A percentile compares a stretch with the other conserved stretches of the same genome.
phyloP scores from a whole-genome alignment of 805 yeast species.

The Tetrapisispora iriomotensis region DNA sequence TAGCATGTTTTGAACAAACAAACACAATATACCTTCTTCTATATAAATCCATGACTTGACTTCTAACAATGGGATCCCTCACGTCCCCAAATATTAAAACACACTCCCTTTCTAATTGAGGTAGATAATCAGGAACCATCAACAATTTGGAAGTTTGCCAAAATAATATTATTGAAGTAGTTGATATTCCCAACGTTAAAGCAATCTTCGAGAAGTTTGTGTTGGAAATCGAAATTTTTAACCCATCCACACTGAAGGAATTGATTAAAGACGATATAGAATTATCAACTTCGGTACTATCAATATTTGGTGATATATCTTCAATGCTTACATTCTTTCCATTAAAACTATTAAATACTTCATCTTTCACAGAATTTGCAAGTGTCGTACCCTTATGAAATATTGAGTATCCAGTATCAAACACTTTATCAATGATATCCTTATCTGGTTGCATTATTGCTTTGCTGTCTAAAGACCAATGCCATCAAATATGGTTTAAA shows the following conservation, averaged over 20 bases:
- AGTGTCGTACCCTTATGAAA: constrained; percentile 7
- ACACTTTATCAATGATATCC: constrained; percentile 20
- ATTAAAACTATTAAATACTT: constrained; percentile 5
- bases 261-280: neutral
- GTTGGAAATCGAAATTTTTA: neutral
- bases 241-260: neutral
- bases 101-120: constrained; percentile 10
- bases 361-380: constrained; percentile 7
- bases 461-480: no score
- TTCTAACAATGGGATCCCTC: constrained; percentile 29
- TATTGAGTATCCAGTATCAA: constrained; percentile 13
- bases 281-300: neutral
- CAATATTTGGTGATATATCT: neutral
- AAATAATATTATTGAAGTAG: neutral
- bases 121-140: constrained; percentile 11
- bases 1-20: constrained; percentile 23
- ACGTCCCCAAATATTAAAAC: constrained; percentile 27
- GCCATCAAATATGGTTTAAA: no score
- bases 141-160: constrained; percentile 5
- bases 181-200: neutral
- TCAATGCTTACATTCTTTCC: neutral
- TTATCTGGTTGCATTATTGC: constrained; percentile 7
- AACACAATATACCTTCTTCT: constrained; percentile 27
- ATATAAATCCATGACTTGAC: constrained; percentile 29
- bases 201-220: neutral